Percentiles rank a stretch among this genome's conserved stretches.
These are phyloP conservation scores for Diaporthe amygdali DNA, from an alignment of 2,329 filamentous ascomycete species.

Conservation along the genomic window DNA sequence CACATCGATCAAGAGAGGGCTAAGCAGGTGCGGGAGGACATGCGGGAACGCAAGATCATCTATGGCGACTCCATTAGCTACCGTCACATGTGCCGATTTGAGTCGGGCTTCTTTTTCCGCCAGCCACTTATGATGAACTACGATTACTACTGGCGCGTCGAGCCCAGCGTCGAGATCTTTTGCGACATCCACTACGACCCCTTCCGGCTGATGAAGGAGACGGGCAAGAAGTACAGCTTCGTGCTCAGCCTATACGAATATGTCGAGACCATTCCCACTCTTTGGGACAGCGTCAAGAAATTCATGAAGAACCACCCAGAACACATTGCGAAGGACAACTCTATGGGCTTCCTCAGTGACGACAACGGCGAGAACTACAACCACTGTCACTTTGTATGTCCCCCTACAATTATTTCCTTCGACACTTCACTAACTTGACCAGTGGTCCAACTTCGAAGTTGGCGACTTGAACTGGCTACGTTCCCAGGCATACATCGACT, in stretches of 20 bases:
- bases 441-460: constrained; percentile 99
- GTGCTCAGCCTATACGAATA: constrained; percentile 96
- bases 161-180: constrained; percentile 94
- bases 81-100: constrained; percentile 98
- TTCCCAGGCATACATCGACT: constrained; percentile 87
- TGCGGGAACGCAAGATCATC: constrained; percentile 94
- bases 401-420: background rate
- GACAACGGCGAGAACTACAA: constrained; percentile 94
- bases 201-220: constrained; percentile 94
- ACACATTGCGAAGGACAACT: constrained; percentile 83
- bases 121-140: constrained; percentile 93
- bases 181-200: constrained; percentile 96
- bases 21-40: constrained; percentile 87
- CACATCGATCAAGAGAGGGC: constrained; percentile 97
- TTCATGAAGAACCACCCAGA: constrained; percentile 92
- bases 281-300: constrained; percentile 95
- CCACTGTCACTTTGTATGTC: constrained; percentile 91
- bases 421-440: constrained; percentile 10
- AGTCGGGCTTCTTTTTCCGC: constrained; percentile 99
- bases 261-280: constrained; percentile 90
- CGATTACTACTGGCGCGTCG: constrained; percentile 99
- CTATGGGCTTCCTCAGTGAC: constrained; percentile 89
- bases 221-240: constrained; percentile 98
- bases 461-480: constrained; percentile 94
- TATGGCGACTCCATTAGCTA: constrained; percentile 98